Base-by-base conservation (phyloP, 768 basidiomycete genomes). In the Mycena rebaudengoi region DNA sequence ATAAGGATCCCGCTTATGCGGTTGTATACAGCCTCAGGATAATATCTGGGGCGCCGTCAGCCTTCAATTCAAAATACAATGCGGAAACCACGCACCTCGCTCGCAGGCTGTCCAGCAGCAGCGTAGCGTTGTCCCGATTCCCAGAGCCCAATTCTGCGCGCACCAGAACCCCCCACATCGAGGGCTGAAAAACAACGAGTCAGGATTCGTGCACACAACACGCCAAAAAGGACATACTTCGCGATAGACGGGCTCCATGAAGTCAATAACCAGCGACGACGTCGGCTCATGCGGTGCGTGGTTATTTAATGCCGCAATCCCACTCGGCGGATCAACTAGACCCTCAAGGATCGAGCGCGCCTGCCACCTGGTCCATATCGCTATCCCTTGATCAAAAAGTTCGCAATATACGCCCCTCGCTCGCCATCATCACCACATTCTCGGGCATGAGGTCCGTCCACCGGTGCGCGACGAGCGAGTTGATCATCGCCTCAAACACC, bases 81-180 rank as follows among this genome's bases (percentile, higher is more conserved):
- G n/a, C n/a, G 2, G 16, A 21, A 58, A 28, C n/a, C n/a, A 80
- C 86, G 30, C 67, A 91, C 90, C 94, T 85, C 70, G 88, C 84
- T 75, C 86, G 88, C 69, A 96, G 77, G 44, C 94, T 85, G 56
- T 87, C 84, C 29, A 96, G 80, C 0, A 98, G 80, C 3, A 81
- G 85, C 4, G 86, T 46, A 0, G 96, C 97, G 12, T 83, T 82
- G 45, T 88, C 85, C 13, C 88, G 86, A 68, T 94, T 86, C 13
- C 93, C 93, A 51, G 84, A 86, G 20, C 88, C 88, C 12, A 99
- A 82, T 73, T 99, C 98, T 1, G 92, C 93, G 14, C 94, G 87
- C 66, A 99, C 88, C 96, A 99, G 99, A 5, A 88, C 89, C 72
- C 98, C 98, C 90, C 93, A 97, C 1, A 95, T 96, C 40, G 92